A percentile compares a stretch with the other conserved stretches of the same genome.
Evolutionary conservation across 805 yeast species (phyloP).

Genomic region (Barnettozyma californica): DNA sequence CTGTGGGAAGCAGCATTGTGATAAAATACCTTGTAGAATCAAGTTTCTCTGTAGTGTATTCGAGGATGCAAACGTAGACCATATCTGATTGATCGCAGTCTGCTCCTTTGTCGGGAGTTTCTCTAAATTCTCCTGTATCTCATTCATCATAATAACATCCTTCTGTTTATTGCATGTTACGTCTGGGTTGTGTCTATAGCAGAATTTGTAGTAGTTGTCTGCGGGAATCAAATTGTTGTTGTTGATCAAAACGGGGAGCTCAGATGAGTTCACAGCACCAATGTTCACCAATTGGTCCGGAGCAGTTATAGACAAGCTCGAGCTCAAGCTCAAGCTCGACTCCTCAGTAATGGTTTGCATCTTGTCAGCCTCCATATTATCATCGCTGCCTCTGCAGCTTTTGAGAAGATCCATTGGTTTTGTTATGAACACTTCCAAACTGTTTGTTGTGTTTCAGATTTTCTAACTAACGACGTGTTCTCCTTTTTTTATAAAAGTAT

Average conservation of each 20-base stretch:
- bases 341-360: not conserved
- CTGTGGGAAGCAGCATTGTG: constrained; percentile 95
- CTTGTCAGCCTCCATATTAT: not conserved
- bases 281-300: constrained; percentile 1
- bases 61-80: constrained; percentile 79
- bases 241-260: constrained; percentile 4
- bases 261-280: constrained; percentile 5
- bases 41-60: constrained; percentile 64
- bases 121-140: constrained; percentile 54
- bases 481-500: not conserved
- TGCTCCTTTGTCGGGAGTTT: constrained; percentile 64
- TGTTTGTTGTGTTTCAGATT: too few relatives aligned
- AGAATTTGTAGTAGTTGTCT: constrained; percentile 61
- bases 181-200: constrained; percentile 93
- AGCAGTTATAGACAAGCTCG: not conserved
- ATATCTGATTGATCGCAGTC: constrained; percentile 72
- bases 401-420: constrained; percentile 5
- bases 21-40: constrained; percentile 74
- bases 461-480: not conserved
- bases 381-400: not conserved
- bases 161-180: constrained; percentile 65
- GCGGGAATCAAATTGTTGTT: constrained; percentile 19
- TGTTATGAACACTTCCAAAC: not conserved
- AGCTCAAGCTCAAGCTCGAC: not conserved
- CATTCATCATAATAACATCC: constrained; percentile 58